These are phyloP conservation scores for Blastobotrys persicus DNA, from an alignment of 1,139 yeast species.

Conservation along the genomic window DNA sequence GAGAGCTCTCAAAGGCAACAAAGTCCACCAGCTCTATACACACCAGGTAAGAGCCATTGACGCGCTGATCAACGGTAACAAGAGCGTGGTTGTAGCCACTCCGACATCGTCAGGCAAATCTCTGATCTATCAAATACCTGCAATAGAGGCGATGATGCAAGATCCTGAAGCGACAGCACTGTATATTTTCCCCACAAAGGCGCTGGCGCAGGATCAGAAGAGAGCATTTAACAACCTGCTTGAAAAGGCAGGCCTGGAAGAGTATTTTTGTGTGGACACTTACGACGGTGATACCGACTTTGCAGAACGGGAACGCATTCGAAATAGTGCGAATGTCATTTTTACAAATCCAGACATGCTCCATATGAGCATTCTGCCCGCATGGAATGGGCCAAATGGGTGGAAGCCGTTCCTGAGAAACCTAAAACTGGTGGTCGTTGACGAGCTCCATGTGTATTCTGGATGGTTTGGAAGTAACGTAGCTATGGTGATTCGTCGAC, in stretches of 20 bases:
- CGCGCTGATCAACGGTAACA: conserved; percentile 46
- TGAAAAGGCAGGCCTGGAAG: conserved; percentile 25
- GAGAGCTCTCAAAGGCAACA: conserved; percentile 47
- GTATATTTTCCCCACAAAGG: conserved; percentile 93
- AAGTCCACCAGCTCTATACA: conserved; percentile 55
- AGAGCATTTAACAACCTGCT: conserved; percentile 68
- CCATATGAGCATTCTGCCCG: conserved; percentile 79
- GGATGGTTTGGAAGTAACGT: conserved; percentile 94
- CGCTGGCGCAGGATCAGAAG: conserved; percentile 94
- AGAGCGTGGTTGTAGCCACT: conserved; percentile 81
- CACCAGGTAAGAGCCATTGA: conserved; percentile 82
- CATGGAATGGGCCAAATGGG: conserved; percentile 24
- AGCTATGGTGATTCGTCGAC: conserved; percentile 74
- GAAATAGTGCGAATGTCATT: conserved; percentile 68
- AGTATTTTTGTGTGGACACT: conserved; percentile 58
- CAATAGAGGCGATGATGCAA: conserved; percentile 51
- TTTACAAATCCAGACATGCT: conserved; percentile 95
- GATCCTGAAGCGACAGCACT: conserved; percentile 62
- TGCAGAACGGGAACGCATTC: conserved; percentile 50
- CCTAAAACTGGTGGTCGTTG: conserved; percentile 75
- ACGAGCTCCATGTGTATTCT: conserved; percentile 80
- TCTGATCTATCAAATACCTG: conserved; percentile 84
- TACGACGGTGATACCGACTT: conserved; percentile 90
- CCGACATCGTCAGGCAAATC: conserved; percentile 97
- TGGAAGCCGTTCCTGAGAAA: conserved; percentile 71